Evolutionary conservation across 2,329 filamentous ascomycete species (phyloP).

Genomic region (Colletotrichum costaricense): DNA sequence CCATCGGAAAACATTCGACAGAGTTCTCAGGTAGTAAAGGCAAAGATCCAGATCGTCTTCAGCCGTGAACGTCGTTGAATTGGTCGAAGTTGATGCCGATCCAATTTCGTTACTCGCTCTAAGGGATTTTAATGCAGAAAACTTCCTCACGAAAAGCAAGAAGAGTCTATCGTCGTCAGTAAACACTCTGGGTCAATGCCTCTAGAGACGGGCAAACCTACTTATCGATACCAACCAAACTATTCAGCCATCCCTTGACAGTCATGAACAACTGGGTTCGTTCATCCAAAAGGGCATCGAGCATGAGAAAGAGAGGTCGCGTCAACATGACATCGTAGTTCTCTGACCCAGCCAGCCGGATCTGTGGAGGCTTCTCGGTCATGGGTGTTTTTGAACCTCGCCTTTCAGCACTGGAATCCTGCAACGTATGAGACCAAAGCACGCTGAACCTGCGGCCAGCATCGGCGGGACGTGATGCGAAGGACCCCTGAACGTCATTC

Average conservation of each 20-base stretch:
- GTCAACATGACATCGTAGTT: conserved; percentile 81
- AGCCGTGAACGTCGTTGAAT: conserved; percentile 53
- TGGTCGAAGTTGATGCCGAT: conserved; percentile 40
- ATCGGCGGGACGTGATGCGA: conserved; percentile 64
- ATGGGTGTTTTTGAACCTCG: conserved; percentile 53
- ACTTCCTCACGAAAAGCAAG: conserved; percentile 68
- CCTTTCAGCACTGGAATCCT: conserved; percentile 59
- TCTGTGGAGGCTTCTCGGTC: conserved; percentile 46
- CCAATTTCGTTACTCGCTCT: conserved; percentile 41
- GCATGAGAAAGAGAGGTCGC: conserved; percentile 81
- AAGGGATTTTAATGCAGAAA: conserved; percentile 67
- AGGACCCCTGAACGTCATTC: conserved; percentile 58
- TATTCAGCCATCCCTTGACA: conserved; percentile 84
- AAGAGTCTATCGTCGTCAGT: conserved; percentile 61
- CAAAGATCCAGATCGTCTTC: conserved; percentile 81
- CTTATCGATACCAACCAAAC: conserved; percentile 71
- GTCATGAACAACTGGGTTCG: conserved; percentile 80
- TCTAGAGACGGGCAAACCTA: conserved; percentile 46
- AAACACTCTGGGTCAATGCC: neutral
- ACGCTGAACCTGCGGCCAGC: conserved; percentile 77
- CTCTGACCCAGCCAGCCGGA: conserved; percentile 65
- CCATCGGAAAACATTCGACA: conserved; percentile 78
- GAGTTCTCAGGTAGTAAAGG: conserved; percentile 80
- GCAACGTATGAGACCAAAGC: conserved; percentile 84
- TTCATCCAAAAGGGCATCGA: conserved; percentile 82